Conservation (phyloP, 371 early-diverging fungal species). For the Rhizopus arrhizus region DNA sequence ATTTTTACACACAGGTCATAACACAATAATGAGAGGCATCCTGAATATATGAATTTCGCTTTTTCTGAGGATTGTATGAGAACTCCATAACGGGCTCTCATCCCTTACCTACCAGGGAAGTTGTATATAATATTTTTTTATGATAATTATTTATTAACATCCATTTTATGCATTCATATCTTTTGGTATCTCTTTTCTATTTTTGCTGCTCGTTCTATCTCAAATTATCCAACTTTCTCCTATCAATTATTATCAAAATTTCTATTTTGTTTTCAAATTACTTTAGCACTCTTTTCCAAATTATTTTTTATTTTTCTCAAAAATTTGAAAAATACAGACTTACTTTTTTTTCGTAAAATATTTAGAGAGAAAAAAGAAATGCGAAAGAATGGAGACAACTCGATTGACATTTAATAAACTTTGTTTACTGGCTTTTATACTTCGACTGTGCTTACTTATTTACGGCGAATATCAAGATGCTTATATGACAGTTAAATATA, state of each 20-base stretch:
- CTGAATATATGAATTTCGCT: too few relatives aligned
- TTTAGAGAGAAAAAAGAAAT: not conserved
- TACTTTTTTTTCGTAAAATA: slow-evolving; percentile 1
- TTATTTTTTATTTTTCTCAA: slow-evolving; percentile 8
- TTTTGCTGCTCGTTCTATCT: too few relatives aligned
- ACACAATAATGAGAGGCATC: too few relatives aligned
- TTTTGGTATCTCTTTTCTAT: too few relatives aligned
- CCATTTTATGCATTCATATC: too few relatives aligned
- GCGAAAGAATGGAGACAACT: slow-evolving; percentile 2
- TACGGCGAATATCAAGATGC: slow-evolving; percentile 89
- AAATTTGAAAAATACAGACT: not conserved
- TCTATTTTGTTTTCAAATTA: not conserved
- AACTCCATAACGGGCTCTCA: too few relatives aligned
- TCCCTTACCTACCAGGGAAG: too few relatives aligned
- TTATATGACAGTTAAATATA: slow-evolving; percentile 86
- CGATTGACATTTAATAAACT: slow-evolving; percentile 31
- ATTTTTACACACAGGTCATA: too few relatives aligned
- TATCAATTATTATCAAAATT: not conserved
- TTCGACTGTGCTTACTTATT: slow-evolving; percentile 69
- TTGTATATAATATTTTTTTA: too few relatives aligned
- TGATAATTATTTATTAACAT: too few relatives aligned
- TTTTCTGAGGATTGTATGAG: too few relatives aligned
- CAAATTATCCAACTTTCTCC: not conserved
- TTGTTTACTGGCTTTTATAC: slow-evolving; percentile 40
- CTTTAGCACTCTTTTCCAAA: not conserved